phyloP scores from a whole-genome alignment of 129 eudicot species.

The Pittosporum tobira region DNA sequence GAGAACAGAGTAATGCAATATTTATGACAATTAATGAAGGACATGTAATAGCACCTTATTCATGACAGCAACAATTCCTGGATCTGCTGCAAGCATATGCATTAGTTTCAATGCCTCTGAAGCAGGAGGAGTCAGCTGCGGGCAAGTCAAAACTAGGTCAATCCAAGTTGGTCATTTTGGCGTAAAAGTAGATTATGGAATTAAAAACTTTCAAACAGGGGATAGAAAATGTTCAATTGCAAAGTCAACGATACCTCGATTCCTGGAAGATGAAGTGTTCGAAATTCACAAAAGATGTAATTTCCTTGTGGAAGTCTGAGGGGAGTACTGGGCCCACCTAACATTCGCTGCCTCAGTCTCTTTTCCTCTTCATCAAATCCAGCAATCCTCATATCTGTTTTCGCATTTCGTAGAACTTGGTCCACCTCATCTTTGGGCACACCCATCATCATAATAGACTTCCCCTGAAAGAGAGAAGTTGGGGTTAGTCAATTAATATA shows the following conservation, averaged over 20 bases:
- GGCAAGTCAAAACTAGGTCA: neutral
- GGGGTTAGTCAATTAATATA: neutral
- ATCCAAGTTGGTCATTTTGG: too few species aligned
- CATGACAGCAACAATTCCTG: slow-evolving; percentile 92
- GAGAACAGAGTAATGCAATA: neutral
- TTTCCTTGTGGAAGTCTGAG: slow-evolving; percentile 70
- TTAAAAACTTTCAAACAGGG: neutral
- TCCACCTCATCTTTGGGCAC: slow-evolving; percentile 70
- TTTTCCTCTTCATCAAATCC: slow-evolving; percentile 95
- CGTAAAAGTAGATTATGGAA: neutral
- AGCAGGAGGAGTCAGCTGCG: slow-evolving; percentile 80
- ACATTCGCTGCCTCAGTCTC: slow-evolving; percentile 53
- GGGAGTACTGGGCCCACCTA: slow-evolving; percentile 24
- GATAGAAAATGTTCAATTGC: neutral
- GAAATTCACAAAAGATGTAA: slow-evolving; percentile 72
- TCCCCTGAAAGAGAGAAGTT: slow-evolving; percentile 41
- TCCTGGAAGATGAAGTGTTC: slow-evolving; percentile 76
- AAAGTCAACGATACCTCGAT: slow-evolving; percentile 37
- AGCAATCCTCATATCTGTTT: slow-evolving; percentile 62
- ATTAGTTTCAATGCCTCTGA: slow-evolving; percentile 73
- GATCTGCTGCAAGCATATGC: slow-evolving; percentile 95
- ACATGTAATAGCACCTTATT: slow-evolving; percentile 49
- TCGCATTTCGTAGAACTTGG: slow-evolving; percentile 48
- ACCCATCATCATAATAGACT: slow-evolving; percentile 84
- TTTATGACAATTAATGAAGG: neutral